Evolutionary conservation across 768 basidiomycete species (phyloP).

Genomic region (Amanita polypyramis): DNA sequence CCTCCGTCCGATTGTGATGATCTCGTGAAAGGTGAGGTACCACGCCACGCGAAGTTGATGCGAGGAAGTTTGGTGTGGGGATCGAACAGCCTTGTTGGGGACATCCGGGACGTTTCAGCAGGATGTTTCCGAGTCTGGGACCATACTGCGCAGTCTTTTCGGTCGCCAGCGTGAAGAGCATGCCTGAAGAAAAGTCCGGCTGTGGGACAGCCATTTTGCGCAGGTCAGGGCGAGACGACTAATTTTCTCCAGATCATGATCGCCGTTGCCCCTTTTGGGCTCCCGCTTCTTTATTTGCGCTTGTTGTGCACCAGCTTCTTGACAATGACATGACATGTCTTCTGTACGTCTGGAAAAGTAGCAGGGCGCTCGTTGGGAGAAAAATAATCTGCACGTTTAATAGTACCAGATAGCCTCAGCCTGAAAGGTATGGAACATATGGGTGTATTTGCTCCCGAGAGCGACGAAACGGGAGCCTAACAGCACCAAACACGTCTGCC

Average conservation of each 20-base stretch:
- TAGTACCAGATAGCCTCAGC: too few relatives aligned
- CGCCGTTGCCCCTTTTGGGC: background rate
- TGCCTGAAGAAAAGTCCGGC: background rate
- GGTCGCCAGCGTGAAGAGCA: conserved; percentile 11
- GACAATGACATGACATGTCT: too few relatives aligned
- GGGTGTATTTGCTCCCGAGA: background rate
- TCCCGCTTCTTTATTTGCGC: background rate
- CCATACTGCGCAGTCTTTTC: conserved; percentile 16
- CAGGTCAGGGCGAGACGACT: background rate
- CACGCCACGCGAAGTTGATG: conserved; percentile 60
- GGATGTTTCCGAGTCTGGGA: conserved; percentile 25
- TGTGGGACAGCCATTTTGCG: background rate
- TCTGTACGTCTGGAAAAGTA: too few relatives aligned
- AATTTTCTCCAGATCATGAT: background rate
- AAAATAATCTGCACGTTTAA: background rate
- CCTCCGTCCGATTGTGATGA: conserved; percentile 32
- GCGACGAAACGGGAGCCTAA: background rate
- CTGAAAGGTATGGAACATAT: background rate
- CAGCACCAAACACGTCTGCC: conserved; percentile 1
- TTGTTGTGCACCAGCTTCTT: background rate
- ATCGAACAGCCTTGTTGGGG: conserved; percentile 23
- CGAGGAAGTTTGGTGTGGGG: conserved; percentile 51
- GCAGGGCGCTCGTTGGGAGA: too few relatives aligned
- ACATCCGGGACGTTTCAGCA: conserved; percentile 14
- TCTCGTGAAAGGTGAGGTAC: conserved; percentile 68